These are phyloP conservation scores for Fusarium virguliforme DNA, from an alignment of 2,329 filamentous ascomycete genomes.

Conservation along the genomic window DNA sequence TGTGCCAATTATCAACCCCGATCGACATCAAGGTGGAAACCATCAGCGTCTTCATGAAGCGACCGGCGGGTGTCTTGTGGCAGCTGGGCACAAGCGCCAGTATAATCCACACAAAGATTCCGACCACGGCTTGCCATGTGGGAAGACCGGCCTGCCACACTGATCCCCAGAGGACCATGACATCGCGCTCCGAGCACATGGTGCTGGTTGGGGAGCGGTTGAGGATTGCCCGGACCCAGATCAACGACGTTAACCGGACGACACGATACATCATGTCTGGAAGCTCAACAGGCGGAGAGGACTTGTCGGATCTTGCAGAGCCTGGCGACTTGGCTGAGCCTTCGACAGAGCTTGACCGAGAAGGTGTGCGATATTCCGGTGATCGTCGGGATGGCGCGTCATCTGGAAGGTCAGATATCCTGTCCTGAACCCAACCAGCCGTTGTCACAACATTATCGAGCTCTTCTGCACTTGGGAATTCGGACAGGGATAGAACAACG, in stretches of 20 bases:
- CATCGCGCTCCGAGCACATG: constrained; percentile 59
- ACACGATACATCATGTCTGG: constrained; percentile 65
- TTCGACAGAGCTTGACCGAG: constrained; percentile 31
- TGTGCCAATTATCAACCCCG: constrained; percentile 66
- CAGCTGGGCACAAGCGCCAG: constrained; percentile 61
- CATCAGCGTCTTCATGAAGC: constrained; percentile 65
- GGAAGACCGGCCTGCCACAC: constrained; percentile 65
- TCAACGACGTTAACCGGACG: constrained; percentile 63
- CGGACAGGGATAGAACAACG: constrained; percentile 60
- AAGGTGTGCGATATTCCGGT: constrained; percentile 31
- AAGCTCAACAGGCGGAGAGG: constrained; percentile 39
- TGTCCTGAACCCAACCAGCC: constrained; percentile 60
- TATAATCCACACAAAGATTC: constrained; percentile 67
- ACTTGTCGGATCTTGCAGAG: constrained; percentile 39
- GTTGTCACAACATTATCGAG: constrained; percentile 59
- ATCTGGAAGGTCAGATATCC: constrained; percentile 57
- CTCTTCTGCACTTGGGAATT: constrained; percentile 55
- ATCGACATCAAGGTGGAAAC: constrained; percentile 63
- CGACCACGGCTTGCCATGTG: constrained; percentile 64
- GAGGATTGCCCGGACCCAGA: constrained; percentile 66
- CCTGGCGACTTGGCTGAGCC: constrained; percentile 35
- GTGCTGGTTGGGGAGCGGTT: constrained; percentile 60
- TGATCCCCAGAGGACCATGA: constrained; percentile 63
- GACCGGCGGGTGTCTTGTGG: constrained; percentile 58
- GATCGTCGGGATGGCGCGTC: constrained; percentile 41